Percentiles rank a stretch among this genome's conserved stretches.
Evolutionary conservation across 1,284 basidiomycete genomes (phyloP).

Genomic region (Sanghuangporus baumii): DNA sequence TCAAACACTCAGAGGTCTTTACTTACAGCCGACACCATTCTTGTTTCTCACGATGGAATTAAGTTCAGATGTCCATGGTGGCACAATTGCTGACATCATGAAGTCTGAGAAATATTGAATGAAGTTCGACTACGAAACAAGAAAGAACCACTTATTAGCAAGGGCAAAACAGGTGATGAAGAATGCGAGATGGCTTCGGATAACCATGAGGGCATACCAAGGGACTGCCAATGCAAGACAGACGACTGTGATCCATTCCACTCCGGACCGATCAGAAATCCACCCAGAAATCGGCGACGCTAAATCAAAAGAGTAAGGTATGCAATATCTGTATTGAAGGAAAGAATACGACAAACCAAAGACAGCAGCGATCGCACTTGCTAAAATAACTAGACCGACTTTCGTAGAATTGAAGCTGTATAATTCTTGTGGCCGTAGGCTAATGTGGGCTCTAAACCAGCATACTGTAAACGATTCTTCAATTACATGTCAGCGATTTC

Average conservation of each 20-base stretch:
- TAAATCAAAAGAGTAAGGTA: conserved; percentile 23
- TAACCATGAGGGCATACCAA: conserved; percentile 58
- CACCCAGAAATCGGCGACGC: conserved; percentile 60
- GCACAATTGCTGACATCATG: conserved; percentile 49
- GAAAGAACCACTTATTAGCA: conserved; percentile 38
- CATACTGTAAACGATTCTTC: conserved; percentile 50
- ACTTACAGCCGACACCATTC: conserved; percentile 63
- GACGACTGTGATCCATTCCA: conserved; percentile 49
- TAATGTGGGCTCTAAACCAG: conserved; percentile 56
- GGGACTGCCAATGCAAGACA: conserved; percentile 54
- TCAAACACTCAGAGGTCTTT: not conserved
- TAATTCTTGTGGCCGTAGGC: conserved; percentile 57
- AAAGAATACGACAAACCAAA: conserved; percentile 41
- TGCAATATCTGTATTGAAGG: not conserved
- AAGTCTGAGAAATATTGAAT: conserved; percentile 39
- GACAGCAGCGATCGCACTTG: conserved; percentile 61
- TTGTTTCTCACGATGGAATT: conserved; percentile 49
- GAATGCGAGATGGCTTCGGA: conserved; percentile 46
- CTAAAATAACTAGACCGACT: conserved; percentile 70
- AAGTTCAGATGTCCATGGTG: conserved; percentile 60
- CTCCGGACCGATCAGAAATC: conserved; percentile 54
- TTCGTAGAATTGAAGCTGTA: conserved; percentile 57
- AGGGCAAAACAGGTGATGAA: conserved; percentile 59
- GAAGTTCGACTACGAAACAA: conserved; percentile 6
- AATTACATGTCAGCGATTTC: conserved; percentile 1